Evolutionary conservation across 768 basidiomycete species (phyloP).

Genomic region (Tricholoma terreum): DNA sequence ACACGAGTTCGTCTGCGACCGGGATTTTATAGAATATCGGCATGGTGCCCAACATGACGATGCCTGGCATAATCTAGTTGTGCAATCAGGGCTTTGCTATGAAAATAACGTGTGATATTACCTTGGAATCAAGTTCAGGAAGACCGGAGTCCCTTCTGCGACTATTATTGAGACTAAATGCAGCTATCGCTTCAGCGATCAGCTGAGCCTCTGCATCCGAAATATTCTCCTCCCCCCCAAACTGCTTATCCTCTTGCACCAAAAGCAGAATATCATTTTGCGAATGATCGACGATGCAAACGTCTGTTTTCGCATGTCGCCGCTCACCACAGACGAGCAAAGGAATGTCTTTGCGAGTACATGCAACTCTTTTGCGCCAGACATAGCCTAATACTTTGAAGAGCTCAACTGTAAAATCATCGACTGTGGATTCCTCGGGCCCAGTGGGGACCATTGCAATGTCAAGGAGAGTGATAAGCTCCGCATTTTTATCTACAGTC

Average conservation of each 20-base stretch:
- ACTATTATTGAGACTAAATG: conserved; percentile 7
- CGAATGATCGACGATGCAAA: no score
- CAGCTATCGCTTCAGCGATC: conserved; percentile 14
- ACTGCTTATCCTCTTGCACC: no score
- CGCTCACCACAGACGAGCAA: not conserved
- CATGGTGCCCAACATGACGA: no score
- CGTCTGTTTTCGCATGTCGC: not conserved
- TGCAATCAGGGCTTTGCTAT: not conserved
- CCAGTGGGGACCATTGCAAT: no score
- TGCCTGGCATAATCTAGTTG: conserved; percentile 9
- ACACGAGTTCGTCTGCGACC: no score
- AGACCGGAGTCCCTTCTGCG: not conserved
- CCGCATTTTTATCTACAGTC: no score
- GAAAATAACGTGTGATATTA: not conserved
- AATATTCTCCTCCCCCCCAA: no score
- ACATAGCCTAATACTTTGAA: not conserved
- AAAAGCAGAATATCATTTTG: no score
- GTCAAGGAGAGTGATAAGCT: not conserved
- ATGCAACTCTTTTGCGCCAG: not conserved
- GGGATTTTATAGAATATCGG: no score
- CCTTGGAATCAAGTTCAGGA: no score
- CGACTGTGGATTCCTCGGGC: not conserved
- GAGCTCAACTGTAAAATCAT: no score
- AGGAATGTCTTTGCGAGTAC: not conserved
- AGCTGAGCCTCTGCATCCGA: no score